Evolutionary conservation across 2,329 filamentous ascomycete genomes (phyloP).

Genomic region (Sporothrix euskadiensis): DNA sequence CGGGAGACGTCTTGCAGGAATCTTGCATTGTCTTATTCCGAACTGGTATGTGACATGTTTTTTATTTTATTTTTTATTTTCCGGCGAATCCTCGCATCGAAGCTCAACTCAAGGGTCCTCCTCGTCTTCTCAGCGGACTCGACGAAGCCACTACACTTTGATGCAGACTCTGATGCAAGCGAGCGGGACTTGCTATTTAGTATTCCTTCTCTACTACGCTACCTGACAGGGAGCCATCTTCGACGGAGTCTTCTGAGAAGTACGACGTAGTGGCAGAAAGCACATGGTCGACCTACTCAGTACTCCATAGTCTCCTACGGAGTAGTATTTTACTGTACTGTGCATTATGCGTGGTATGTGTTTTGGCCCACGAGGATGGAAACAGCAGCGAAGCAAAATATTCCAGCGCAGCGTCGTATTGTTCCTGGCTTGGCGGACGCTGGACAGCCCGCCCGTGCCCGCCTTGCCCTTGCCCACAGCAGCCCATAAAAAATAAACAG

Average conservation of each 20-base stretch:
- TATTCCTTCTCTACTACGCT: background rate
- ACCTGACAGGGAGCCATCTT: background rate
- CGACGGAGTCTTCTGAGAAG: no score
- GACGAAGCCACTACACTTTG: background rate
- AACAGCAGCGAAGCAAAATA: background rate
- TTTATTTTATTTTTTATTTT: background rate
- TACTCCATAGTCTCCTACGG: no score
- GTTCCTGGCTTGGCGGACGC: background rate
- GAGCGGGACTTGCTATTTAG: background rate
- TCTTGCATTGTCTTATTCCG: background rate
- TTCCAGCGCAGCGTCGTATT: slow-evolving; percentile 6
- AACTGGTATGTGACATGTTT: background rate
- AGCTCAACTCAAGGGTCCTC: background rate
- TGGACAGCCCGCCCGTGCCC: background rate
- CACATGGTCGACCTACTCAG: background rate
- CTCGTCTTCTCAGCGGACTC: background rate
- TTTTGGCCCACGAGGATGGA: background rate
- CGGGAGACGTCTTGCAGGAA: slow-evolving; percentile 12
- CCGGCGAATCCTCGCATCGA: background rate
- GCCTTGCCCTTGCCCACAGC: no score
- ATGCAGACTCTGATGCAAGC: background rate
- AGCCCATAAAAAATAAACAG: background rate
- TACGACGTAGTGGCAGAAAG: background rate
- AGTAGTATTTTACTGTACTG: background rate
- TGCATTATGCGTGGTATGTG: no score